A percentile compares a stretch with the other conserved stretches of the same genome.
These are phyloP conservation scores for Boletus subcaerulescens DNA, from an alignment of 768 basidiomycete genomes.

Conservation along the genomic window DNA sequence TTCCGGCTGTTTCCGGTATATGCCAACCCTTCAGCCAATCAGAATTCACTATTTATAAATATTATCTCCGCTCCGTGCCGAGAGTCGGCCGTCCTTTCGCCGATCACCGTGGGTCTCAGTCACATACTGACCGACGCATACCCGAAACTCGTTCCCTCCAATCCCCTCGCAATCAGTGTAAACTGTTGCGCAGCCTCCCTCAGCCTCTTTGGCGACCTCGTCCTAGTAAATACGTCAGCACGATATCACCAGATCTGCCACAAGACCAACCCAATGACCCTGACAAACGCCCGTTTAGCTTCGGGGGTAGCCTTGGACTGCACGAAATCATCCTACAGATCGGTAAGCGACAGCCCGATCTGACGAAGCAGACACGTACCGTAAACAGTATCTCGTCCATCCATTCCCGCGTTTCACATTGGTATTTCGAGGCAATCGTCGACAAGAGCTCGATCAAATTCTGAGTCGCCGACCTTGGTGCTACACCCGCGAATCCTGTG, in stretches of 20 bases:
- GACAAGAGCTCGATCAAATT: conserved; percentile 84
- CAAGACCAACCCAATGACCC: conserved; percentile 53
- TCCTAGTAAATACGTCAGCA: conserved; percentile 38
- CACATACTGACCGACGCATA: conserved; percentile 67
- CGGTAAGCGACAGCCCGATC: background rate
- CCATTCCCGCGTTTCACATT: conserved; percentile 61
- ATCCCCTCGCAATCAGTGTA: conserved; percentile 75
- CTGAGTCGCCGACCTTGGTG: conserved; percentile 77
- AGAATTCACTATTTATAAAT: conserved; percentile 15
- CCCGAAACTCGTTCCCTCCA: conserved; percentile 85
- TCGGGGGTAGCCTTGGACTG: conserved; percentile 69
- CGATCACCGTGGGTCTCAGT: background rate
- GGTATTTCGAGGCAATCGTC: conserved; percentile 56
- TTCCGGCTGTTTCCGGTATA: conserved; percentile 24
- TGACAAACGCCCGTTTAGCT: conserved; percentile 77
- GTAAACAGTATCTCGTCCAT: conserved; percentile 67
- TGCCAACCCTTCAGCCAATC: conserved; percentile 20
- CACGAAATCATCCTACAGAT: conserved; percentile 64
- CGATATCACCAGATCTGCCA: background rate
- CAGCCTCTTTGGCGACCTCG: conserved; percentile 69
- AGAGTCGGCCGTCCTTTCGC: conserved; percentile 7
- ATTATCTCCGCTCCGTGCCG: background rate
- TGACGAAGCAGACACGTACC: conserved; percentile 35
- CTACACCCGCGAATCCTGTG: conserved; percentile 77
- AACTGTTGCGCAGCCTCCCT: conserved; percentile 87